Percentiles rank a stretch among this genome's conserved stretches.
Conservation (phyloP, 2,329 filamentous ascomycete genomes). For the Aureobasidium subglaciale region DNA sequence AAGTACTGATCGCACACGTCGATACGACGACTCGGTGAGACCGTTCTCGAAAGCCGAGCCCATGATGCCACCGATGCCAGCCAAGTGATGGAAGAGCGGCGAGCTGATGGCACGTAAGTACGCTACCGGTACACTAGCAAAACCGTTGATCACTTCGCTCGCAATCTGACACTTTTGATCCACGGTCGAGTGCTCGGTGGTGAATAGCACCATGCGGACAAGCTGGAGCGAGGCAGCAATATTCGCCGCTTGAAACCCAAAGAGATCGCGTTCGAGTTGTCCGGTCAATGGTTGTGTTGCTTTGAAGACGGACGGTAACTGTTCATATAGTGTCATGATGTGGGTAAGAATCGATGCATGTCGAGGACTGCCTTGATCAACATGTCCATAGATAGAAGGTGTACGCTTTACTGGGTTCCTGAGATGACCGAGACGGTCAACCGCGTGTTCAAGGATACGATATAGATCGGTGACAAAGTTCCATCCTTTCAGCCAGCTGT, state of each 20-base stretch:
- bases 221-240: conserved; percentile 44
- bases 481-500: conserved; percentile 47
- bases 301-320: conserved; percentile 14
- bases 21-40: conserved; percentile 37
- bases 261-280: conserved; percentile 29
- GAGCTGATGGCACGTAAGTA: conserved; percentile 44
- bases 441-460: conserved; percentile 44
- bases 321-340: conserved; percentile 11
- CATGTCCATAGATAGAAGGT: background rate
- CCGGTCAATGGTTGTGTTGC: conserved; percentile 2
- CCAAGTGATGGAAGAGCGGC: conserved; percentile 43
- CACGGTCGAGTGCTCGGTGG: conserved; percentile 21
- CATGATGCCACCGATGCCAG: conserved; percentile 44
- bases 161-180: conserved; percentile 42
- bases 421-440: background rate
- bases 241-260: conserved; percentile 45
- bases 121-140: conserved; percentile 37
- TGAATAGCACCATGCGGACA: conserved; percentile 40
- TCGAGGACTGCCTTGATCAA: background rate
- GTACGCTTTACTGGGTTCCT: conserved; percentile 20
- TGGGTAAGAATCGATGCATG: conserved; percentile 2
- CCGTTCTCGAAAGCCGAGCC: conserved; percentile 40
- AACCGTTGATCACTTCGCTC: conserved; percentile 38
- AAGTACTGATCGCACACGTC: conserved; percentile 36
- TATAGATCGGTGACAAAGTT: conserved; percentile 53